Percentiles rank a stretch among this genome's conserved stretches.
Evolutionary conservation across 2,329 filamentous ascomycete genomes (phyloP).

Genomic region (Ambrosiella cleistominuta): DNA sequence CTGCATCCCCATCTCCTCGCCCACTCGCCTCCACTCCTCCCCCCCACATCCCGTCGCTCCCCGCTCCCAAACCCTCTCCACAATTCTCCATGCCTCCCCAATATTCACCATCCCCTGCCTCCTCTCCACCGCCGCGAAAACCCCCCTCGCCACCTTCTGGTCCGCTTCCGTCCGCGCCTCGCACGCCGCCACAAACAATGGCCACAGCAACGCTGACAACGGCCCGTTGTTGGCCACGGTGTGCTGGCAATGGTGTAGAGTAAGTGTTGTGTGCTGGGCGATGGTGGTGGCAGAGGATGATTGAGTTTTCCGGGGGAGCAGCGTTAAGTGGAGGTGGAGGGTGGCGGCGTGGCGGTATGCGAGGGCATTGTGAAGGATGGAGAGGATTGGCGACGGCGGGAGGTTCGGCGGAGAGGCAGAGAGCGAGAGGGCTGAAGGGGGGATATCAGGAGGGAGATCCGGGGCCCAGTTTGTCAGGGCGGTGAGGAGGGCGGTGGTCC

Average conservation of each 20-base stretch:
- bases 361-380: slow-evolving; percentile 40
- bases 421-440: slow-evolving; percentile 13
- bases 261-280: slow-evolving; percentile 33
- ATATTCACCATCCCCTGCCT: slow-evolving; percentile 51
- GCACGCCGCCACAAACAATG: slow-evolving; percentile 47
- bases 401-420: slow-evolving; percentile 1
- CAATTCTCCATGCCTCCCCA: slow-evolving; percentile 39
- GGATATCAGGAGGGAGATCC: slow-evolving; percentile 25
- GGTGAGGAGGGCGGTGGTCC: slow-evolving; percentile 35
- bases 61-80: slow-evolving; percentile 43
- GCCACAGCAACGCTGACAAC: slow-evolving; percentile 47
- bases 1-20: slow-evolving; percentile 38
- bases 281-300: slow-evolving; percentile 26
- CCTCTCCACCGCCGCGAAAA: slow-evolving; percentile 35
- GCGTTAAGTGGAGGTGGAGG: slow-evolving; percentile 39
- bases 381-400: slow-evolving; percentile 25
- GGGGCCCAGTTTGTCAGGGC: slow-evolving; percentile 40
- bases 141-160: slow-evolving; percentile 30
- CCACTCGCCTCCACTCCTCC: slow-evolving; percentile 34
- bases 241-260: slow-evolving; percentile 35
- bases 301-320: slow-evolving; percentile 24
- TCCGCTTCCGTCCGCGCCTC: slow-evolving; percentile 35
- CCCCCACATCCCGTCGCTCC: slow-evolving; percentile 15
- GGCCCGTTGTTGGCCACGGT: slow-evolving; percentile 39
- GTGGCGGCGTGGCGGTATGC: slow-evolving; percentile 42